These are phyloP conservation scores for Paramecium sexaurelia DNA, from an alignment of 73 alveolate genomes.

Conservation along the genomic window DNA sequence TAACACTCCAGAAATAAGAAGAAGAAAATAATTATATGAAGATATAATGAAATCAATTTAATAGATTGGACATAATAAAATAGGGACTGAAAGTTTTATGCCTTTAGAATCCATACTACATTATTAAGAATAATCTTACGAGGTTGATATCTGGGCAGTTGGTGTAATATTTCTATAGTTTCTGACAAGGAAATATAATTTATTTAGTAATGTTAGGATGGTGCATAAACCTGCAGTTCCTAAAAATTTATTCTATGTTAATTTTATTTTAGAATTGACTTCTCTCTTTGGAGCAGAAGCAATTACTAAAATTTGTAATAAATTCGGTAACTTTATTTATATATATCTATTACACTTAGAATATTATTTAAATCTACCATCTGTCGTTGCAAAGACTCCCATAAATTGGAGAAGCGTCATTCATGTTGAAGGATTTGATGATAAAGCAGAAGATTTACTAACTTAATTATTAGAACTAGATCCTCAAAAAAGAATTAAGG, in stretches of 20 bases:
- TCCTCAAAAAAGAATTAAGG: slow-evolving; percentile 82
- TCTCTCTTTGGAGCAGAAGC: slow-evolving; percentile 77
- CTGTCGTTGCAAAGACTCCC: slow-evolving; percentile 73
- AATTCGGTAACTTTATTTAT: not conserved
- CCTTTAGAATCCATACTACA: slow-evolving; percentile 92
- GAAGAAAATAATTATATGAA: not conserved
- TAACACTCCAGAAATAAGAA: slow-evolving; percentile 70
- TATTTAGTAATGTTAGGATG: slow-evolving; percentile 70
- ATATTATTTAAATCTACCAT: slow-evolving; percentile 76
- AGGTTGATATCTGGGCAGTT: slow-evolving; percentile 95
- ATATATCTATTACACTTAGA: slow-evolving; percentile 57
- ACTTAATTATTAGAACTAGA: slow-evolving; percentile 67
- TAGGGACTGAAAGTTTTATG: slow-evolving; percentile 89
- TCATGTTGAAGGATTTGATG: slow-evolving; percentile 57
- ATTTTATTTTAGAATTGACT: slow-evolving; percentile 72
- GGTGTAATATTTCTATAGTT: slow-evolving; percentile 91
- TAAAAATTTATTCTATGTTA: slow-evolving; percentile 74
- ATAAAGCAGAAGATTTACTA: slow-evolving; percentile 67
- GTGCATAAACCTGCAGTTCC: slow-evolving; percentile 72
- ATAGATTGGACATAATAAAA: not conserved
- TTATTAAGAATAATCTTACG: slow-evolving; percentile 76
- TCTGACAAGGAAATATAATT: slow-evolving; percentile 83
- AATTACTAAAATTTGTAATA: slow-evolving; percentile 66
- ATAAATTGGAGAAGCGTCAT: slow-evolving; percentile 72
- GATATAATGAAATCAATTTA: slow-evolving; percentile 68